Percentiles rank a stretch among this genome's conserved stretches.
Evolutionary conservation across 129 eudicot genomes (phyloP).

Genomic region (Gnaphalium uliginosum): DNA sequence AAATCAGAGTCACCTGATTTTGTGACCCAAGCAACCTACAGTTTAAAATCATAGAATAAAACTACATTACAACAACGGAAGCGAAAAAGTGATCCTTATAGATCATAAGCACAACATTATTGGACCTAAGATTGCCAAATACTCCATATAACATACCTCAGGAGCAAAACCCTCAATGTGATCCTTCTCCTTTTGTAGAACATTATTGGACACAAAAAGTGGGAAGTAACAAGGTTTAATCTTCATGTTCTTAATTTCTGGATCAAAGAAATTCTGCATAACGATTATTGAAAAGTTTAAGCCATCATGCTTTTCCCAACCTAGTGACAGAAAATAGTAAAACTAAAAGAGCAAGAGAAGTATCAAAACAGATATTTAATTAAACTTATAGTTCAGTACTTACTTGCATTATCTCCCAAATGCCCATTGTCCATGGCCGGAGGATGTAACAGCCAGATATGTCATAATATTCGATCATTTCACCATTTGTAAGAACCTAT

Average conservation of each 20-base stretch:
- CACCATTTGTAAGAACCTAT: constrained; percentile 83
- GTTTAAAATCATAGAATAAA: not conserved
- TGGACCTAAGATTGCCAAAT: not conserved
- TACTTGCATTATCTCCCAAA: constrained; percentile 93
- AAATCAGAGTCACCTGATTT: constrained; percentile 82
- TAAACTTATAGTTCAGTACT: constrained; percentile 27
- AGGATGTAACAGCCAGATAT: constrained; percentile 92
- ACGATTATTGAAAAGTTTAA: not conserved
- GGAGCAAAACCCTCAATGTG: constrained; percentile 99
- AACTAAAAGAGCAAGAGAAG: not conserved
- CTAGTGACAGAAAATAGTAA: not conserved
- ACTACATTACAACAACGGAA: not conserved
- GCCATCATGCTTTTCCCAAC: constrained; percentile 4
- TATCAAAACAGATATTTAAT: not conserved
- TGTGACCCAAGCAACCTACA: constrained; percentile 96
- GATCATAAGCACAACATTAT: not conserved
- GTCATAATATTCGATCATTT: constrained; percentile 89
- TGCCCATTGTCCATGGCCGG: constrained; percentile 93
- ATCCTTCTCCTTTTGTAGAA: constrained; percentile 81
- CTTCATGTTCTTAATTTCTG: constrained; percentile 81
- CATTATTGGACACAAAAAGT: constrained; percentile 76
- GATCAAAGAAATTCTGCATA: constrained; percentile 76
- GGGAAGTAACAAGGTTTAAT: constrained; percentile 88
- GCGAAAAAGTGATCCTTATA: not conserved
- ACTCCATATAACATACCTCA: constrained; percentile 50